Conservation (phyloP, 345 rosid species). For the Euphorbia pulcherrima region DNA sequence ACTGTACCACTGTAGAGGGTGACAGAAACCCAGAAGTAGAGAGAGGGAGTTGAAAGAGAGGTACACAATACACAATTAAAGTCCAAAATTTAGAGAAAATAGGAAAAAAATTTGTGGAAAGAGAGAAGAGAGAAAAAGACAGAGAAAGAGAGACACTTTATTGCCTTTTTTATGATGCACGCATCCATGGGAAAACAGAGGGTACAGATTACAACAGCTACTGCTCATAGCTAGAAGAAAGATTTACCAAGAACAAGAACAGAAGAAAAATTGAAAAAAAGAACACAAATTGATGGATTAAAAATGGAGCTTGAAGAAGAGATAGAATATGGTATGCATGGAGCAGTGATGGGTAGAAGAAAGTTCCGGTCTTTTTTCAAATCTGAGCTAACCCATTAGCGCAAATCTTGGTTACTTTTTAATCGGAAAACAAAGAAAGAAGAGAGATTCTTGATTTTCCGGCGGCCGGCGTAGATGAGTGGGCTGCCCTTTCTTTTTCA, state of each 20-base stretch:
- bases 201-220: slow-evolving; percentile 32
- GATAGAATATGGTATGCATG: slow-evolving; percentile 32
- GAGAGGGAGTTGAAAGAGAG: slow-evolving; percentile 5
- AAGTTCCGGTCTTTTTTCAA: slow-evolving; percentile 11
- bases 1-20: slow-evolving; percentile 9
- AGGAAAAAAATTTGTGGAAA: slow-evolving; percentile 15
- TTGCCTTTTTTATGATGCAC: slow-evolving; percentile 53
- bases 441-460: background rate
- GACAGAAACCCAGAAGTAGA: slow-evolving; percentile 17
- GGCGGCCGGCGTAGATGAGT: slow-evolving; percentile 13
- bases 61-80: slow-evolving; percentile 4
- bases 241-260: background rate
- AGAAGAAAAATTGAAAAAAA: background rate
- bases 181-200: slow-evolving; percentile 46
- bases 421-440: background rate
- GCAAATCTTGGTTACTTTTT: slow-evolving; percentile 11
- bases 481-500: slow-evolving; percentile 40
- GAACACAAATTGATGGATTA: slow-evolving; percentile 4
- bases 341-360: slow-evolving; percentile 15
- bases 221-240: slow-evolving; percentile 18
- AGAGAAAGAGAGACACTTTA: slow-evolving; percentile 29
- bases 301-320: too few relatives aligned
- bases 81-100: slow-evolving; percentile 21
- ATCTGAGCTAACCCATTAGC: slow-evolving; percentile 14
- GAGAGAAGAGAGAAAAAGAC: slow-evolving; percentile 13